phyloP scores from a whole-genome alignment of 495 filamentous ascomycete species.

The Annulohypoxylon moriforme region DNA sequence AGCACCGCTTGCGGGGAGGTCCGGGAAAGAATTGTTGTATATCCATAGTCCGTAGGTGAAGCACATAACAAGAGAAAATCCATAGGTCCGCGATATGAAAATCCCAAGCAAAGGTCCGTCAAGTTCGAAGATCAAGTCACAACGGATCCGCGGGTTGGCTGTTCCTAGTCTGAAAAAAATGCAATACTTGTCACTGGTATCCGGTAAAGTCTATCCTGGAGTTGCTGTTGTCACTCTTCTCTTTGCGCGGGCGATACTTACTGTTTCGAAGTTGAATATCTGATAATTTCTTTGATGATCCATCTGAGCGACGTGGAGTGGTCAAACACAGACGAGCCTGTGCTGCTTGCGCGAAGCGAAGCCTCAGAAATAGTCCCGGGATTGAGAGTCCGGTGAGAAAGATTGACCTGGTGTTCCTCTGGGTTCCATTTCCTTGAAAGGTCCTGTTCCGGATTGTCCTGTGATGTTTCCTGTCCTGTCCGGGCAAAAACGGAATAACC shows the following conservation, averaged over 20 bases:
- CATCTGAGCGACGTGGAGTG: slow-evolving; percentile 44
- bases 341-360: slow-evolving; percentile 14
- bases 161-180: slow-evolving; percentile 25
- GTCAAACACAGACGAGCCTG: slow-evolving; percentile 23
- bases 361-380: slow-evolving; percentile 34
- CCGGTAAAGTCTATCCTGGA: slow-evolving; percentile 28
- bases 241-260: slow-evolving; percentile 41
- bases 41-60: slow-evolving; percentile 10
- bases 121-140: slow-evolving; percentile 39
- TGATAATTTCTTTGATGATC: slow-evolving; percentile 35
- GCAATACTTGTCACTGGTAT: slow-evolving; percentile 35
- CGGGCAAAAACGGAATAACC: slow-evolving; percentile 36
- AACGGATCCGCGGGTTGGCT: slow-evolving; percentile 20
- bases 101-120: slow-evolving; percentile 24
- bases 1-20: slow-evolving; percentile 27
- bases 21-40: slow-evolving; percentile 22
- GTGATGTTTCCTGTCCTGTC: slow-evolving; percentile 36
- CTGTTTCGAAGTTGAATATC: slow-evolving; percentile 15
- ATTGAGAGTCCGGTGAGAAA: slow-evolving; percentile 21
- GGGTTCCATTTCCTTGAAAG: slow-evolving; percentile 42
- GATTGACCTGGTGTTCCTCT: slow-evolving; percentile 30
- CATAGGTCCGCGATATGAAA: slow-evolving; percentile 25
- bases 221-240: slow-evolving; percentile 42
- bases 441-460: slow-evolving; percentile 33
- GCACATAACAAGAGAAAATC: slow-evolving; percentile 41